These are phyloP conservation scores for Grosmannia clavigera DNA, from an alignment of 2,329 filamentous ascomycete genomes.

Conservation along the genomic window DNA sequence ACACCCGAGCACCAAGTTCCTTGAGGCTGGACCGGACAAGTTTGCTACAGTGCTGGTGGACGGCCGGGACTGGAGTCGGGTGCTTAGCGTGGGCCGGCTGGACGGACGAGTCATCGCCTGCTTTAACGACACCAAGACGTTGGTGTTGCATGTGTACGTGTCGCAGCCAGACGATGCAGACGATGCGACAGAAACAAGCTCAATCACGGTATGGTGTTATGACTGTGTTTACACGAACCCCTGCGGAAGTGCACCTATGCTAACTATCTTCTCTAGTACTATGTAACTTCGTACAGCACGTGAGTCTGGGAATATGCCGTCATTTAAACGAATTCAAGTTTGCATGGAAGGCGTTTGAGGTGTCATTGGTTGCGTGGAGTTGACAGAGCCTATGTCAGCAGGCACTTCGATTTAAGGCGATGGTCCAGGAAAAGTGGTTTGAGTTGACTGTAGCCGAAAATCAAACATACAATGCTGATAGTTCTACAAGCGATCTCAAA, in stretches of 20 bases:
- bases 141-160: conserved; percentile 76
- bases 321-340: too few relatives aligned
- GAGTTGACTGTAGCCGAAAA: too few relatives aligned
- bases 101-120: conserved; percentile 90
- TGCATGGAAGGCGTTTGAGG: background rate
- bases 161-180: conserved; percentile 53
- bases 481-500: too few relatives aligned
- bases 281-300: conserved; percentile 14
- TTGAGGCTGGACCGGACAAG: conserved; percentile 60
- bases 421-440: too few relatives aligned
- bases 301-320: too few relatives aligned
- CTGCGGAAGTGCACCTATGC: too few relatives aligned
- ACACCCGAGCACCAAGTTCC: conserved; percentile 72
- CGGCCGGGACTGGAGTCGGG: conserved; percentile 84
- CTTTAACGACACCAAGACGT: conserved; percentile 66
- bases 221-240: too few relatives aligned
- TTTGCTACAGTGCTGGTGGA: conserved; percentile 90
- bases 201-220: conserved; percentile 53
- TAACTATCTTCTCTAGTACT: conserved; percentile 18
- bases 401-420: too few relatives aligned
- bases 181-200: conserved; percentile 49
- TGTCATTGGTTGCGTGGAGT: background rate
- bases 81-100: conserved; percentile 82
- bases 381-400: too few relatives aligned
- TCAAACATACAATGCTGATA: too few relatives aligned